These are phyloP conservation scores for Pyricularia grisea DNA, from an alignment of 2,329 filamentous ascomycete genomes.

Conservation along the genomic window DNA sequence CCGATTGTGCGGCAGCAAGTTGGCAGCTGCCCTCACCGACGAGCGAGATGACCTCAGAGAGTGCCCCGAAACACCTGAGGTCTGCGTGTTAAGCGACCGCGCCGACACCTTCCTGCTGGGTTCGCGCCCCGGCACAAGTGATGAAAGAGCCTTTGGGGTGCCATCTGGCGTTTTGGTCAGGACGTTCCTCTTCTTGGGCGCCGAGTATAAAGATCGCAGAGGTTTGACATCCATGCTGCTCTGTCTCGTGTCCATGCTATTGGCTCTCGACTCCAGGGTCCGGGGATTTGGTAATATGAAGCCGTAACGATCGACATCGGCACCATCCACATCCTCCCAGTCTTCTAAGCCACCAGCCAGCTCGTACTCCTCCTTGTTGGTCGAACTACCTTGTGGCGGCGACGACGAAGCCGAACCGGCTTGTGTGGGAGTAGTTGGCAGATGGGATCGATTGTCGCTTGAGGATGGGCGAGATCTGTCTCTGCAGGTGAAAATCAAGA, in stretches of 20 bases:
- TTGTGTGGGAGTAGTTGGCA: constrained; percentile 28
- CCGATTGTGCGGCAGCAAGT: constrained; percentile 50
- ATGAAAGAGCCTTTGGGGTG: constrained; percentile 22
- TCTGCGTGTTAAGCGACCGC: constrained; percentile 48
- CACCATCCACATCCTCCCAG: constrained; percentile 54
- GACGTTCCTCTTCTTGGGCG: constrained; percentile 36
- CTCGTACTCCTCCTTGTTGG: constrained; percentile 29
- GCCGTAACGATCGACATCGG: constrained; percentile 57
- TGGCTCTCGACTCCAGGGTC: constrained; percentile 30
- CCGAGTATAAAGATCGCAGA: constrained; percentile 12
- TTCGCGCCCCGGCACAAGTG: constrained; percentile 28
- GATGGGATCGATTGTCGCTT: constrained; percentile 10
- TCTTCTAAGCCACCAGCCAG: constrained; percentile 54
- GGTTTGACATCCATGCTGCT: constrained; percentile 17
- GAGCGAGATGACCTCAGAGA: constrained; percentile 46
- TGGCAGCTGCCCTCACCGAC: constrained; percentile 46
- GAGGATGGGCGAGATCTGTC: constrained; percentile 9
- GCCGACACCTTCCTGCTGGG: constrained; percentile 48
- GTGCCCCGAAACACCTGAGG: constrained; percentile 38
- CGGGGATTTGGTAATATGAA: constrained; percentile 47
- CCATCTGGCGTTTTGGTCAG: constrained; percentile 29
- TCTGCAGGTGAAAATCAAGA: constrained; percentile 11
- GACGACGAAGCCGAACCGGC: constrained; percentile 30
- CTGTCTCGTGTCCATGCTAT: not conserved
- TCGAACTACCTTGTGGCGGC: constrained; percentile 29